Conservation (phyloP, 495 filamentous ascomycete genomes). For the Parathielavia appendiculata region DNA sequence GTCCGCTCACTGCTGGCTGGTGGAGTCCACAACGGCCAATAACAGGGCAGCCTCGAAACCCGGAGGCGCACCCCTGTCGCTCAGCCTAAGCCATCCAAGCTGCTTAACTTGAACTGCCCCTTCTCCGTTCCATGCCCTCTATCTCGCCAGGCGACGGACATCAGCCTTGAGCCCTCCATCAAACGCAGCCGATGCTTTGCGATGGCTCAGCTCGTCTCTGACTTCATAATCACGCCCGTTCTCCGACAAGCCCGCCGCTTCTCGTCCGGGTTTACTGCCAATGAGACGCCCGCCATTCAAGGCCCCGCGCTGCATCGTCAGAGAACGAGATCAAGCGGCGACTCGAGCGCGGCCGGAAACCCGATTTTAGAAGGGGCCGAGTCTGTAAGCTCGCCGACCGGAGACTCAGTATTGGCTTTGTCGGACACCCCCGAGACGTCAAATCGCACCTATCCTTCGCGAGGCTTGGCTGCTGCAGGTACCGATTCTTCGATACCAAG, state of each 20-base stretch:
- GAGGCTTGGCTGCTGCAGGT: background rate
- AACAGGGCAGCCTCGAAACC: too few species aligned
- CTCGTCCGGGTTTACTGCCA: slow-evolving; percentile 42
- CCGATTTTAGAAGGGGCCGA: slow-evolving; percentile 24
- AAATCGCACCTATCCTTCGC: background rate
- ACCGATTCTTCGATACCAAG: background rate
- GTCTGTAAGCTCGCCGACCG: background rate
- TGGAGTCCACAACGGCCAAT: too few species aligned
- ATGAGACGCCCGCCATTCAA: slow-evolving; percentile 30
- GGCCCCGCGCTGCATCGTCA: slow-evolving; percentile 21
- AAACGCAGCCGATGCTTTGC: slow-evolving; percentile 26
- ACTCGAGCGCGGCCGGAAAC: slow-evolving; percentile 5
- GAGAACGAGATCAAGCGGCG: slow-evolving; percentile 18
- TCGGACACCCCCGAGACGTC: background rate
- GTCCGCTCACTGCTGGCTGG: too few species aligned
- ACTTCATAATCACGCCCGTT: slow-evolving; percentile 72
- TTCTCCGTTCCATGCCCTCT: background rate
- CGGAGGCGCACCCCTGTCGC: too few species aligned
- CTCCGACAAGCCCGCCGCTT: slow-evolving; percentile 69
- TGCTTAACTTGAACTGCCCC: background rate
- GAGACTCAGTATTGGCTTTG: background rate
- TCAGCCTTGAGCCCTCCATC: background rate
- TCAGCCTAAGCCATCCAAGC: too few species aligned
- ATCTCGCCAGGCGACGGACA: background rate
- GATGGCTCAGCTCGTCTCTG: slow-evolving; percentile 71